phyloP scores from a whole-genome alignment of 352 stramenopile genomes.

The Pythium rhizo-oryzae region DNA sequence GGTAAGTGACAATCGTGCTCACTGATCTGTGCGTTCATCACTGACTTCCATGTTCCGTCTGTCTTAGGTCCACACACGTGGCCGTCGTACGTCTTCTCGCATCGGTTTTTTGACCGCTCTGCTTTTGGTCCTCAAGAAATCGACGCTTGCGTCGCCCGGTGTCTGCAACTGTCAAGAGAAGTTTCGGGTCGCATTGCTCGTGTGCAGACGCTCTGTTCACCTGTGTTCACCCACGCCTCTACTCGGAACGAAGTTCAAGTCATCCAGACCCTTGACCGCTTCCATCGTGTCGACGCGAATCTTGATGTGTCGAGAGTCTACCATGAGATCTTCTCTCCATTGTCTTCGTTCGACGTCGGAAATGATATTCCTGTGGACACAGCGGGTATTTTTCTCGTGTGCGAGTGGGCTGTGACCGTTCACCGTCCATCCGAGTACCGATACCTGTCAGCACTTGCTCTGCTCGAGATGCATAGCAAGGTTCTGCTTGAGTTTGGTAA shows the following conservation, averaged over 20 bases:
- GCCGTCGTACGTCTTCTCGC: conserved; percentile 70
- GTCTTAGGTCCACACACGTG: conserved; percentile 65
- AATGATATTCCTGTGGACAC: conserved; percentile 68
- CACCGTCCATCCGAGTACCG: conserved; percentile 82
- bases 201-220: conserved; percentile 51
- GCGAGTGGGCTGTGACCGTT: conserved; percentile 83
- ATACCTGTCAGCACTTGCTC: conserved; percentile 73
- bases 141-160: conserved; percentile 51
- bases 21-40: neutral
- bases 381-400: conserved; percentile 71
- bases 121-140: conserved; percentile 51
- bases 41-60: conserved; percentile 1
- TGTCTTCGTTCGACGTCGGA: conserved; percentile 44
- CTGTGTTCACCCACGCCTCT: conserved; percentile 34
- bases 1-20: conserved; percentile 40
- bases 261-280: conserved; percentile 76
- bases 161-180: conserved; percentile 51
- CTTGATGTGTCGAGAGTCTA: conserved; percentile 74
- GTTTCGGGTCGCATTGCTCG: conserved; percentile 69
- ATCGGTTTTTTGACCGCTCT: conserved; percentile 71
- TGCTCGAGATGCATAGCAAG: conserved; percentile 86
- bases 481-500: conserved; percentile 58
- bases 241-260: conserved; percentile 80
- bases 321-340: conserved; percentile 64
- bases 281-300: conserved; percentile 77